Evolutionary conservation across 768 basidiomycete genomes (phyloP).

Genomic region (Trametopsis cervina): DNA sequence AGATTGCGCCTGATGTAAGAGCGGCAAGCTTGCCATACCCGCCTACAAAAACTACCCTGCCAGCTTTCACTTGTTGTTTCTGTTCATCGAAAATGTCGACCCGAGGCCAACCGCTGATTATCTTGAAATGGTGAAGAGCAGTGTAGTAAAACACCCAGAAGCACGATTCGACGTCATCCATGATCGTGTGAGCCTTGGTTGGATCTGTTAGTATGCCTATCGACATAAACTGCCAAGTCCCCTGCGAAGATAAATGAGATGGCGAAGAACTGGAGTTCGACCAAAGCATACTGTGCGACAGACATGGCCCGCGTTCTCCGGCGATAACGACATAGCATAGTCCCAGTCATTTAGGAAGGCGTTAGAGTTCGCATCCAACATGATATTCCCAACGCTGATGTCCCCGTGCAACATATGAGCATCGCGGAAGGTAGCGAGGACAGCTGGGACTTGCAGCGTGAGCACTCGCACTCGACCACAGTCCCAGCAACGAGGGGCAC

Average conservation of each 20-base stretch:
- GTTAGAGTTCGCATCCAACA: neutral
- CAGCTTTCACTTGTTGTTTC: neutral
- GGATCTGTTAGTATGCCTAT: neutral
- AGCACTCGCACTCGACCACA: neutral
- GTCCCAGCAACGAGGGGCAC: neutral
- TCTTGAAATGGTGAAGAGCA: neutral
- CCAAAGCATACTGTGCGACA: neutral
- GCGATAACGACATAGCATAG: neutral
- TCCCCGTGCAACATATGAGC: neutral
- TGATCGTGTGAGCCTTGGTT: neutral
- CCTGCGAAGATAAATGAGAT: neutral
- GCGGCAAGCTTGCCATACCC: neutral
- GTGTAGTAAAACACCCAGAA: slow-evolving; percentile 1
- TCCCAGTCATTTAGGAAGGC: neutral
- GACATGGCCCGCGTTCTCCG: neutral
- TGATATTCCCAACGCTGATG: neutral
- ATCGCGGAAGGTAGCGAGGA: neutral
- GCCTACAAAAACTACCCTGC: neutral
- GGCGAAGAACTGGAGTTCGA: neutral
- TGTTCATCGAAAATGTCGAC: neutral
- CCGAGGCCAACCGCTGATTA: neutral
- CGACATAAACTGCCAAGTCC: neutral
- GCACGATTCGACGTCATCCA: neutral
- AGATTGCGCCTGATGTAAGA: neutral
- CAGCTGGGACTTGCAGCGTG: neutral